phyloP scores from a whole-genome alignment of 169 alveolate species.

The Amoebophrya sp. region DNA sequence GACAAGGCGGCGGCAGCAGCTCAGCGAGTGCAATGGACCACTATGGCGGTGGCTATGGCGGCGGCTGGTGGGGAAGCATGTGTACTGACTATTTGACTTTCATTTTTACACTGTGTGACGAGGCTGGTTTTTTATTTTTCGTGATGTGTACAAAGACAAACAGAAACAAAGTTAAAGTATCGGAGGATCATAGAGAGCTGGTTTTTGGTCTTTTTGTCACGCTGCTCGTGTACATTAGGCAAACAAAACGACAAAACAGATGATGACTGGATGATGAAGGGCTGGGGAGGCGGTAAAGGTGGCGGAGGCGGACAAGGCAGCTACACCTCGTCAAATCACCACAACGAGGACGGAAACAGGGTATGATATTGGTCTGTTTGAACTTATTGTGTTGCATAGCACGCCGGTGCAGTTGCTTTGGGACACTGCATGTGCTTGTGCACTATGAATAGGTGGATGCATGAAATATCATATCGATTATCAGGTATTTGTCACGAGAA shows the following conservation, averaged over 20 bases:
- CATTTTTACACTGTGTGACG: too few relatives aligned
- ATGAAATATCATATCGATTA: neutral
- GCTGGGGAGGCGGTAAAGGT: neutral
- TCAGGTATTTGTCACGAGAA: neutral
- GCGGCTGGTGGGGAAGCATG: neutral
- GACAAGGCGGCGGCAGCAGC: neutral
- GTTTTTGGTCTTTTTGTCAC: too few relatives aligned
- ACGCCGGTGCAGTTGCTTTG: too few relatives aligned
- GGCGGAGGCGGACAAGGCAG: neutral
- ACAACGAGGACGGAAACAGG: neutral
- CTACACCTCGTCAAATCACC: neutral
- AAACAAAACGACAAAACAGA: too few relatives aligned
- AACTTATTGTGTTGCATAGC: too few relatives aligned
- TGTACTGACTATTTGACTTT: too few relatives aligned
- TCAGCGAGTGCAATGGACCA: neutral
- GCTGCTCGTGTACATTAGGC: too few relatives aligned
- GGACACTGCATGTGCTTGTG: too few relatives aligned
- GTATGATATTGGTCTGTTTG: neutral
- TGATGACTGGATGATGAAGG: neutral
- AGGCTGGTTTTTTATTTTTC: too few relatives aligned
- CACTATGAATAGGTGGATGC: neutral
- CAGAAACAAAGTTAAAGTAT: too few relatives aligned
- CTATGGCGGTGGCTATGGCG: neutral
- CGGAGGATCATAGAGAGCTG: too few relatives aligned
- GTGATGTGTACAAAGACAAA: too few relatives aligned